Conservation (phyloP, 1,284 basidiomycete species). For the Cutaneotrichosporon dermatis region DNA sequence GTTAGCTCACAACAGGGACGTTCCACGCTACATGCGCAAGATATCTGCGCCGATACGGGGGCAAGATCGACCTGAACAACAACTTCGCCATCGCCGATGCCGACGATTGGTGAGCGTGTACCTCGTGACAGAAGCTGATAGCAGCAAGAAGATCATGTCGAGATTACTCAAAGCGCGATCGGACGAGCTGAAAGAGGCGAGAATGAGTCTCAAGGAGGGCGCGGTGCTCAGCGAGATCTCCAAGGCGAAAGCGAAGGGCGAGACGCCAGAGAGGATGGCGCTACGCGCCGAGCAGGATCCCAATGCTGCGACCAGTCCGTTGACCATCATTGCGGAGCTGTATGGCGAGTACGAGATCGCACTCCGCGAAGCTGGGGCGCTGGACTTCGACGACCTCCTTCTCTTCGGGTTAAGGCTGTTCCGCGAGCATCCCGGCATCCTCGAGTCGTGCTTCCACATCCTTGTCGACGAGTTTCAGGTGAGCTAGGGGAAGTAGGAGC, state of each 20-base stretch:
- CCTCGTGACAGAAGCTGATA: neutral
- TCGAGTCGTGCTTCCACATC: slow-evolving; percentile 66
- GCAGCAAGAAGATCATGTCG: slow-evolving; percentile 67
- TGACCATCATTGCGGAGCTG: slow-evolving; percentile 49
- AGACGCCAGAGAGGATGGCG: slow-evolving; percentile 55
- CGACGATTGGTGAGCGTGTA: slow-evolving; percentile 63
- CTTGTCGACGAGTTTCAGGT: slow-evolving; percentile 85
- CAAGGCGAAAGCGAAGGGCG: slow-evolving; percentile 71
- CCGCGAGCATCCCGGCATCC: slow-evolving; percentile 55
- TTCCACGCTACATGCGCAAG: slow-evolving; percentile 76
- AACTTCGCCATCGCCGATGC: slow-evolving; percentile 82
- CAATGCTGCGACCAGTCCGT: slow-evolving; percentile 29
- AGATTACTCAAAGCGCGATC: slow-evolving; percentile 60
- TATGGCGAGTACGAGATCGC: slow-evolving; percentile 67
- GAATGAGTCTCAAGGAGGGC: slow-evolving; percentile 61
- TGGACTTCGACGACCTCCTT: slow-evolving; percentile 88
- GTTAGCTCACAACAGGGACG: slow-evolving; percentile 58
- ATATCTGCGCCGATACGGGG: slow-evolving; percentile 65
- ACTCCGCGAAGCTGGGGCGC: slow-evolving; percentile 62
- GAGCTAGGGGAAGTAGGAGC: neutral
- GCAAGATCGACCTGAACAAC: slow-evolving; percentile 58
- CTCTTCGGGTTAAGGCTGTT: slow-evolving; percentile 74
- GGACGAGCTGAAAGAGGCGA: slow-evolving; percentile 52
- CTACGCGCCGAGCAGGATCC: slow-evolving; percentile 33
- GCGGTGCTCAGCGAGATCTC: slow-evolving; percentile 65